Evolutionary conservation across 306 rosid species (phyloP), one percentile per base, ranked within the genome.

Genomic region (Alnus glutinosa): DNA sequence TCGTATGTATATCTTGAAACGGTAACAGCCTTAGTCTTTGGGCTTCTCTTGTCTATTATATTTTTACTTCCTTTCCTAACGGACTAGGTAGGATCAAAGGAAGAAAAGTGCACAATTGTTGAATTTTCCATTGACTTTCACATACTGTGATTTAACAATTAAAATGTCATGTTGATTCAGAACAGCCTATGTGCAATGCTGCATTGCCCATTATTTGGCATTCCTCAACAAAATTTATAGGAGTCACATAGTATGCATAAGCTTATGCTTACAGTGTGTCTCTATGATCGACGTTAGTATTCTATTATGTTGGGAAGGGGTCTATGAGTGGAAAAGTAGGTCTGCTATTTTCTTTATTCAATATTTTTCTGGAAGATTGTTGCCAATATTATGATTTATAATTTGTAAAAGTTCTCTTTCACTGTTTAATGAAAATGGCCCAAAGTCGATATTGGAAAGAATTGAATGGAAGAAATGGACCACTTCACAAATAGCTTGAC

Each of bases 271-370:
- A 62, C 68, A 42, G 62, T 1, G 12, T 9, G 3, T 55, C 13
- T 59, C 7, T 28, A 28, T 9, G 66, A 59, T 15, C 5, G 66
- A 59, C 14, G 69, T 61, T 70, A 48, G n/a, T 63, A 49, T 23
- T 55, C 67, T 54, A 64, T 14, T 51, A 50, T 76, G 55, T 59
- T 74, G 58, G 55, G 77, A 32, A 37, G 70, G 71, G 52, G 70
- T 61, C 16, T 63, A 72, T 69, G 4, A 46, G 7, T 69, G 23
- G 51, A 42, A 1, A 46, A 16, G 52, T 39, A 69, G 13, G 5
- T 44, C 13, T 18, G 5, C 7, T 42, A 7, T 44, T 69, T 16
- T 69, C 49, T 46, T 69, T 18, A 46, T 39, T 46, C 14, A 69
- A 16, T 37, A 39, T 5, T 11, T 67, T 18, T 39, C 50, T 8